A percentile compares a stretch with the other conserved stretches of the same genome.
phyloP scores from a whole-genome alignment of 2,329 filamentous ascomycete species.

The Colletotrichum liaoningense region DNA sequence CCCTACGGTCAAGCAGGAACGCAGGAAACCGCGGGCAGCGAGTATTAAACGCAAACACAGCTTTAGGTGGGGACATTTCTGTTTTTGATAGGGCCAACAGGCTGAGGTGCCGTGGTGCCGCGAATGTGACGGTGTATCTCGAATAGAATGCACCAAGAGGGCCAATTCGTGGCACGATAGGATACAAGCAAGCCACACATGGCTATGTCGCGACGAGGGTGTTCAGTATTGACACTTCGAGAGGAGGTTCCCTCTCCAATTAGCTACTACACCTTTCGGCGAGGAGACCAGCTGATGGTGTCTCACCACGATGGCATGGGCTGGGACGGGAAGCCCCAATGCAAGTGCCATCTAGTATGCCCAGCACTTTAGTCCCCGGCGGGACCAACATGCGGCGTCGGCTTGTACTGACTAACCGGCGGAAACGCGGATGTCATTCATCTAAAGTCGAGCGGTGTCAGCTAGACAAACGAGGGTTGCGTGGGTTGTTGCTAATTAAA shows the following conservation, averaged over 20 bases:
- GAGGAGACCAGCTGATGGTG: conserved; percentile 31
- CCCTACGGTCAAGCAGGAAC: background rate
- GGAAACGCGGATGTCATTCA: background rate
- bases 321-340: conserved; percentile 16
- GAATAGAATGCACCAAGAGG: conserved; percentile 1
- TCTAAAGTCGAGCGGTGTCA: background rate
- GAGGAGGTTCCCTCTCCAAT: background rate
- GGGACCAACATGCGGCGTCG: conserved; percentile 3
- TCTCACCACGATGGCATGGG: conserved; percentile 25
- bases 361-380: background rate
- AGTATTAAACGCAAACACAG: background rate
- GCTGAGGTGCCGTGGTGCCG: conserved; percentile 21
- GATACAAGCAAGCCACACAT: conserved; percentile 8
- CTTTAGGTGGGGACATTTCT: background rate
- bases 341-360: conserved; percentile 12
- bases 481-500: background rate
- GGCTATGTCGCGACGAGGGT: conserved; percentile 2
- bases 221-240: background rate
- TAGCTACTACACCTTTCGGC: background rate
- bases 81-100: conserved; percentile 2
- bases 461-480: background rate
- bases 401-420: background rate
- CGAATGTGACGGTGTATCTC: conserved; percentile 14
- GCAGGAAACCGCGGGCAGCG: background rate
- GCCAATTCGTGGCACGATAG: conserved; percentile 14